phyloP scores from a whole-genome alignment of 768 basidiomycete species.

The Serendipita indica region DNA sequence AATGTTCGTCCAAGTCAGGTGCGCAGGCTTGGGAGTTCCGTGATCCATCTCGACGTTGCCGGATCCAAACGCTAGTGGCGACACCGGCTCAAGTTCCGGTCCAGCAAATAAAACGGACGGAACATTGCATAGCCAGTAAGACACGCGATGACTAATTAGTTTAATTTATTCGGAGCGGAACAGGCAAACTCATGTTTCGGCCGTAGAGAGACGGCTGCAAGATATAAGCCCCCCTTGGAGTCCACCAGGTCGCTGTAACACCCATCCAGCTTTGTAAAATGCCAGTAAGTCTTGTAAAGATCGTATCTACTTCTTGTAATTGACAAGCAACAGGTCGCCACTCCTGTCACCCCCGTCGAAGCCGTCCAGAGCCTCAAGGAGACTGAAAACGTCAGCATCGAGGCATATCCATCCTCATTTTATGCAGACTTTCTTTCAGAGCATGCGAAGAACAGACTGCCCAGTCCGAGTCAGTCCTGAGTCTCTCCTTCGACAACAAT shows the following conservation, averaged over 20 bases:
- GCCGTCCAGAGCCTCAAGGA: neutral
- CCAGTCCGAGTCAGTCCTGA: neutral
- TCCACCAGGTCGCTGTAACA: too few relatives aligned
- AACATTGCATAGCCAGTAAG: too few relatives aligned
- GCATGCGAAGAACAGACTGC: neutral
- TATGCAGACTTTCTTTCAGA: neutral
- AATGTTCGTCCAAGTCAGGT: slow-evolving; percentile 60
- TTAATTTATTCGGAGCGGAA: too few relatives aligned
- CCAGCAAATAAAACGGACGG: neutral
- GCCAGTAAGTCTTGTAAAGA: neutral
- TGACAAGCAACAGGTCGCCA: too few relatives aligned
- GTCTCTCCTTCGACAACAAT: neutral
- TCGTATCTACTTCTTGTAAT: neutral
- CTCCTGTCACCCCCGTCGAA: too few relatives aligned
- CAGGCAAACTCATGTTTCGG: too few relatives aligned
- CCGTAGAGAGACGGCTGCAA: too few relatives aligned
- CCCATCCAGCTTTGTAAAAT: too few relatives aligned
- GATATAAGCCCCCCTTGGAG: too few relatives aligned
- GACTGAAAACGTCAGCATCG: neutral
- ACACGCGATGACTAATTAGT: too few relatives aligned
- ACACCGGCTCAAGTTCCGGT: neutral
- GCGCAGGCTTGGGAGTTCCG: slow-evolving; percentile 12
- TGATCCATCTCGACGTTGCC: too few relatives aligned
- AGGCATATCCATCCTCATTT: neutral
- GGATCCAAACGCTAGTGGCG: too few relatives aligned